phyloP scores from a whole-genome alignment of 1,139 yeast species.

The Groenewaldozyma auringiensis region DNA sequence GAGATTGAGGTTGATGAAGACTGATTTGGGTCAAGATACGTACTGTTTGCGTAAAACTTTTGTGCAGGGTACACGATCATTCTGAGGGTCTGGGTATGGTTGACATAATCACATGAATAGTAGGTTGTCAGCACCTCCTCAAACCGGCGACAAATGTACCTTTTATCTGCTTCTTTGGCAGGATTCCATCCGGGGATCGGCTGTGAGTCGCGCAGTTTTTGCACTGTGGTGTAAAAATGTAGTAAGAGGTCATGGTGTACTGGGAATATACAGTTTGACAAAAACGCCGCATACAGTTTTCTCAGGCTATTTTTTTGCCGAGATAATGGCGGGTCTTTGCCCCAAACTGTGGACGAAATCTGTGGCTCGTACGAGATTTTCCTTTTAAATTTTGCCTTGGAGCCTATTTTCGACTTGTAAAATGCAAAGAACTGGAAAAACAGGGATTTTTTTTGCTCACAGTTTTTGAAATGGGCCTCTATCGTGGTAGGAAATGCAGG shows the following conservation, averaged over 20 bases:
- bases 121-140: conserved; percentile 9
- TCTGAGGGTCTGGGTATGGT: conserved; percentile 5
- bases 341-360: conserved; percentile 18
- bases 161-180: neutral
- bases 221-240: conserved; percentile 14
- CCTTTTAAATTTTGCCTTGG: conserved; percentile 11
- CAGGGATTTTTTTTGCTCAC: conserved; percentile 5
- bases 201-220: neutral
- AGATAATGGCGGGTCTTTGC: conserved; percentile 16
- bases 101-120: conserved; percentile 12
- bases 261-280: conserved; percentile 16
- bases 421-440: conserved; percentile 16
- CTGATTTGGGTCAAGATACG: neutral
- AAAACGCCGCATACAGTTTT: conserved; percentile 11
- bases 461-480: conserved; percentile 14
- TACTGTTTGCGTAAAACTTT: neutral
- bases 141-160: conserved; percentile 18
- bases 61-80: conserved; percentile 1
- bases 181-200: neutral
- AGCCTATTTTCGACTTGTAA: conserved; percentile 11
- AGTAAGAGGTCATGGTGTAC: conserved; percentile 15
- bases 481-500: conserved; percentile 7
- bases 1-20: neutral
- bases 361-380: conserved; percentile 16
- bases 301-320: conserved; percentile 17